These are phyloP conservation scores for Candida easanensis DNA, from an alignment of 805 yeast species.

Conservation along the genomic window DNA sequence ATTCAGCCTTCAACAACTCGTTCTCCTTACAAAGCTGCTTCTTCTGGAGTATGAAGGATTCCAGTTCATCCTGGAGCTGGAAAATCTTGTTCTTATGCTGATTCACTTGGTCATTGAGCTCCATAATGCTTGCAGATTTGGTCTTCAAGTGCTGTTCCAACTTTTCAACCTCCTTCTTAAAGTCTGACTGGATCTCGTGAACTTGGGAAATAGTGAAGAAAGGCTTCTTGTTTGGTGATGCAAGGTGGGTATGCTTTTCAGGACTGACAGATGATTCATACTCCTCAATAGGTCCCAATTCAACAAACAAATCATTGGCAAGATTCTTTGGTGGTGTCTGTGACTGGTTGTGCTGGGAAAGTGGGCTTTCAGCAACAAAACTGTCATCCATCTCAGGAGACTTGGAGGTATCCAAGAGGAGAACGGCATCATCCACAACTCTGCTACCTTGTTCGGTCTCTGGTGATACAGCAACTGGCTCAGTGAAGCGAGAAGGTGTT, in stretches of 20 bases:
- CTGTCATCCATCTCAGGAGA: conserved; percentile 23
- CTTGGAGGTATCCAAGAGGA: conserved; percentile 20
- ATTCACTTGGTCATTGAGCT: conserved; percentile 18
- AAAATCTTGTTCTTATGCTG: conserved; percentile 17
- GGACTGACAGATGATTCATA: conserved; percentile 9
- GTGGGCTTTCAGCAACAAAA: conserved; percentile 19
- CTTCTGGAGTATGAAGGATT: conserved; percentile 18
- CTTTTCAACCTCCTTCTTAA: conserved; percentile 22
- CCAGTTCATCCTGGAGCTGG: conserved; percentile 21
- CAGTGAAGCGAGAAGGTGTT: conserved; percentile 31
- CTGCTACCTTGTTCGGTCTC: conserved; percentile 29
- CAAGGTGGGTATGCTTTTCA: conserved; percentile 7
- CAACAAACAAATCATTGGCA: conserved; percentile 7
- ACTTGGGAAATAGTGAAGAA: conserved; percentile 28
- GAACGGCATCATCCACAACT: conserved; percentile 18
- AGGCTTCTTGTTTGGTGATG: conserved; percentile 26
- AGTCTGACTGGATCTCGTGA: conserved; percentile 27
- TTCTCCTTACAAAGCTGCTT: conserved; percentile 19
- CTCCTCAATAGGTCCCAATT: conserved; percentile 8
- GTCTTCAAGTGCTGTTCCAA: conserved; percentile 20
- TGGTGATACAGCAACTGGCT: conserved; percentile 31
- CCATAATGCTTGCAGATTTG: conserved; percentile 15
- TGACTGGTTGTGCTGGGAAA: conserved; percentile 11
- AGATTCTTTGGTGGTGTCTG: neutral
- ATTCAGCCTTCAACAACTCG: conserved; percentile 22